Conservation (phyloP, 2,329 filamentous ascomycete species). For the Ceratocystis lukuohia region DNA sequence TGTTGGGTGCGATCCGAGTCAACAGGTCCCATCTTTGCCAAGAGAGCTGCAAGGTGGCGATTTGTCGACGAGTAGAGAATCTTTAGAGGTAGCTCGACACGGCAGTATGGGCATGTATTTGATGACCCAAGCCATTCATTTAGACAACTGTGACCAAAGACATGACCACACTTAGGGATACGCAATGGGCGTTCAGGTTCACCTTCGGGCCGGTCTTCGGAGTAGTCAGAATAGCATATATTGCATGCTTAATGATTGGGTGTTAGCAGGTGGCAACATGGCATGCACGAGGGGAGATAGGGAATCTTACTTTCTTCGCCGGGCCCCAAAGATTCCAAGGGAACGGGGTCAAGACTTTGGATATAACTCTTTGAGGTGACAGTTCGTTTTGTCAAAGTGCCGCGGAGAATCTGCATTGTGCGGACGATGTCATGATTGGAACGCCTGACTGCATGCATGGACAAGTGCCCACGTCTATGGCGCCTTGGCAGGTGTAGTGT, state of each 20-base stretch:
- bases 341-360: slow-evolving; percentile 34
- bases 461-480: slow-evolving; percentile 5
- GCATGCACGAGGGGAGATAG: background rate
- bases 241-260: slow-evolving; percentile 36
- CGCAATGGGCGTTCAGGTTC: slow-evolving; percentile 43
- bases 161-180: slow-evolving; percentile 48
- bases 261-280: background rate
- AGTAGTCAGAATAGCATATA: slow-evolving; percentile 53
- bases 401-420: slow-evolving; percentile 32
- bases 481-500: background rate
- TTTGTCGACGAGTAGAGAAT: slow-evolving; percentile 14
- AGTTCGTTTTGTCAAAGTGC: slow-evolving; percentile 31
- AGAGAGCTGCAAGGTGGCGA: slow-evolving; percentile 6
- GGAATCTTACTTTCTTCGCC: slow-evolving; percentile 19
- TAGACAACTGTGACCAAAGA: slow-evolving; percentile 52
- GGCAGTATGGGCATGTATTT: slow-evolving; percentile 51
- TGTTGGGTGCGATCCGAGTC: background rate
- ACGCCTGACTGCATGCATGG: background rate
- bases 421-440: slow-evolving; percentile 14
- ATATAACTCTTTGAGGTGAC: slow-evolving; percentile 37
- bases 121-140: slow-evolving; percentile 52
- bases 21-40: slow-evolving; percentile 13
- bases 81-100: slow-evolving; percentile 45
- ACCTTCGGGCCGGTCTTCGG: slow-evolving; percentile 43
- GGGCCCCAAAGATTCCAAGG: slow-evolving; percentile 33